Evolutionary conservation across 768 basidiomycete genomes (phyloP), one percentile per base, ranked within the genome.

Genomic region (Multifurca ochricompacta): DNA sequence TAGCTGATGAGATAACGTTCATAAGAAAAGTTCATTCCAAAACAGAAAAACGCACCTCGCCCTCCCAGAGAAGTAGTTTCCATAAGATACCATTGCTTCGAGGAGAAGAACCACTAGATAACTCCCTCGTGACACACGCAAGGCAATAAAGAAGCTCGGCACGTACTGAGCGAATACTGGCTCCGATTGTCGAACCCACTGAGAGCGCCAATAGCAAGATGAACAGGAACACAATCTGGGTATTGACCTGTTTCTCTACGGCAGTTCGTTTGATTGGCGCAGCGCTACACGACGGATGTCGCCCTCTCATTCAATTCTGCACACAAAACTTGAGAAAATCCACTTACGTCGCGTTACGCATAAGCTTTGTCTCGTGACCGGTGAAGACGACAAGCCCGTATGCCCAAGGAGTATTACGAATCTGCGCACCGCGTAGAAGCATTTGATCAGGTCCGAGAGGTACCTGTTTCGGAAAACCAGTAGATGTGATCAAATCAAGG

Each of bases 331-430:
- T 14, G 3, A 28, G 13, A 9, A 25, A 18, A 32, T 34, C 23
- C 1, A 74, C 91, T 72, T 65, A 93, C 92, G 94, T 97, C 39
- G 96, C 95, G 64, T 98, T 98, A 55, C 91, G 80, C 92, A 98
- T 94, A 34, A 99, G 70, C 69, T 99, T 99, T 18, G 96, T 98
- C 74, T 99, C 94, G 65, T 98, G 96, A 0, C 96, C 96, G 0
- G 93, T 95, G 63, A 92, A 97, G 37, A 98, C 87, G 31, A 85
- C 85, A 7, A 99, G 66, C 11, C 94, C 95, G 68, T 97, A 98
- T 27, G 89, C 80, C 96, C 96, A 99, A 8, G 87, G 83, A 2
- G 96, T 98, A 68, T 99, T 99, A 52, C 96, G 78, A 53, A 99
- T 67, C 67, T 99, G 96, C 27, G 96, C 94, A 1, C 96, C 96